These are phyloP conservation scores for Protea cynaroides DNA, from an alignment of 164 flowering plant species.

Conservation along the genomic window DNA sequence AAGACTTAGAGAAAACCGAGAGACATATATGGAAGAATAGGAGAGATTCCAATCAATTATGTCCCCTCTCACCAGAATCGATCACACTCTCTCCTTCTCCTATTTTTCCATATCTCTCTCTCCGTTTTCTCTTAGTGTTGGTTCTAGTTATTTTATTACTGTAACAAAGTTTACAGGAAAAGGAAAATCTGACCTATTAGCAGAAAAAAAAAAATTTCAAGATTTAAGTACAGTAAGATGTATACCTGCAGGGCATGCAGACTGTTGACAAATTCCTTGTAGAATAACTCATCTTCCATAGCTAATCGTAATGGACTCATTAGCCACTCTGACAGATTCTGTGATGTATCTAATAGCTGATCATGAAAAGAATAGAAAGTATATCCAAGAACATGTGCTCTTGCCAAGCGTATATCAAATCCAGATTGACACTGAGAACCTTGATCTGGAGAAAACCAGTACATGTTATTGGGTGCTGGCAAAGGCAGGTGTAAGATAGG, in stretches of 20 bases:
- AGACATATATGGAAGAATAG: too few relatives aligned
- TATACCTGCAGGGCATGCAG: constrained; percentile 90
- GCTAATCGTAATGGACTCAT: constrained; percentile 42
- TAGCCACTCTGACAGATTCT: constrained; percentile 35
- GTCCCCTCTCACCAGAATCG: too few relatives aligned
- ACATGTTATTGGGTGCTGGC: constrained; percentile 79
- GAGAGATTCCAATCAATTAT: too few relatives aligned
- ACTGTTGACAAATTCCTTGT: constrained; percentile 51
- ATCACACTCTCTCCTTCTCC: too few relatives aligned
- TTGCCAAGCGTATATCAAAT: constrained; percentile 72
- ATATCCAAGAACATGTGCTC: constrained; percentile 60
- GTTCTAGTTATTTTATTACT: too few relatives aligned
- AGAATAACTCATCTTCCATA: constrained; percentile 40
- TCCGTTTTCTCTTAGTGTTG: too few relatives aligned
- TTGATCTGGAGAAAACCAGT: constrained; percentile 72
- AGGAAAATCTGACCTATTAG: not conserved
- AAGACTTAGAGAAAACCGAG: too few relatives aligned
- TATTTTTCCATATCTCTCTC: too few relatives aligned
- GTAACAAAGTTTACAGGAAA: too few relatives aligned
- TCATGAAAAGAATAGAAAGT: constrained; percentile 31
- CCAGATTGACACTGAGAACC: constrained; percentile 34
- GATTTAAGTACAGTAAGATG: not conserved
- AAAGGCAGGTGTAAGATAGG: constrained; percentile 40
- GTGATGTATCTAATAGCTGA: constrained; percentile 17
- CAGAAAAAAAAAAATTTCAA: not conserved